Evolutionary conservation across 306 rosid species (phyloP).

Genomic region (Medicago truncatula): DNA sequence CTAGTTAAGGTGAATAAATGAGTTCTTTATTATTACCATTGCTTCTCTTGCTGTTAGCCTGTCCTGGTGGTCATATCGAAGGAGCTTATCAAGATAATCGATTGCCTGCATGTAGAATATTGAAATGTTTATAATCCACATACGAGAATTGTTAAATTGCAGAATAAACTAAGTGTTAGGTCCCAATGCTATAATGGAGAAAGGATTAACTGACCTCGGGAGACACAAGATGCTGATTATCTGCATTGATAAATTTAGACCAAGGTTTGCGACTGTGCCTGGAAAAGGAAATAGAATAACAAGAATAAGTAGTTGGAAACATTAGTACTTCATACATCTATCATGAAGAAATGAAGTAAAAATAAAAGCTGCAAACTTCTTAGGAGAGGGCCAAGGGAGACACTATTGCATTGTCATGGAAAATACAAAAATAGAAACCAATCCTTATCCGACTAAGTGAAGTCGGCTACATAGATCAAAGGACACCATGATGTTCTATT

Average conservation of each 20-base stretch:
- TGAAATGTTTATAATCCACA: constrained; percentile 36
- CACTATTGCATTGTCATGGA: constrained; percentile 29
- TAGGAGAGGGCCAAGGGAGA: constrained; percentile 23
- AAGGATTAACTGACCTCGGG: constrained; percentile 72
- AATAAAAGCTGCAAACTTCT: constrained; percentile 25
- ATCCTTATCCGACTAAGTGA: too few relatives aligned
- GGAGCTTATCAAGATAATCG: constrained; percentile 97
- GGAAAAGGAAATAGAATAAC: constrained; percentile 49
- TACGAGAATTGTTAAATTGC: constrained; percentile 6
- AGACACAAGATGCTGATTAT: constrained; percentile 96
- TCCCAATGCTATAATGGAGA: constrained; percentile 18
- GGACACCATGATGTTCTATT: too few relatives aligned
- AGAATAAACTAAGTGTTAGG: not conserved
- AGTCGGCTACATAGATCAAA: too few relatives aligned
- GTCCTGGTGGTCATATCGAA: constrained; percentile 95
- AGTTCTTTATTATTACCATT: constrained; percentile 60
- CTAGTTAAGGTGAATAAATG: constrained; percentile 10
- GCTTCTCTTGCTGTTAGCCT: constrained; percentile 97
- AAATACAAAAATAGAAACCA: not conserved
- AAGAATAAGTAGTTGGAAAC: constrained; percentile 11
- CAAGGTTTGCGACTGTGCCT: constrained; percentile 99
- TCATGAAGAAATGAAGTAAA: constrained; percentile 15
- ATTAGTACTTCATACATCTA: constrained; percentile 18
- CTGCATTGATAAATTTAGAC: constrained; percentile 91
- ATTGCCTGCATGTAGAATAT: constrained; percentile 71